Base-by-base conservation (phyloP, 257 asterid genomes). In the Nicotiana tabacum region DNA sequence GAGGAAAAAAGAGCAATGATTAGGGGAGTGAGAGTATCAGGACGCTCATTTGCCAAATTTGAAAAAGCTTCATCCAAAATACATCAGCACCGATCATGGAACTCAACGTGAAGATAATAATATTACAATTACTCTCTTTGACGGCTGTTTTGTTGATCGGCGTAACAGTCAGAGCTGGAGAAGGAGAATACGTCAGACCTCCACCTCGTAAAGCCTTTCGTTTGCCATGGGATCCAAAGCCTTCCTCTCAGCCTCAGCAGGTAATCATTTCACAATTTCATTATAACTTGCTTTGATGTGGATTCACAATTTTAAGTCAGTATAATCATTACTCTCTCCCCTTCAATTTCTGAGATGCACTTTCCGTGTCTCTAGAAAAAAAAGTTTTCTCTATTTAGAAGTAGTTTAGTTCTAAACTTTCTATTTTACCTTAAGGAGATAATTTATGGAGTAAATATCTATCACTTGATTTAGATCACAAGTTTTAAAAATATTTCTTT, bases 181-280 rank as follows among this genome's bases (percentile, higher is more conserved):
- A 88, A 15, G 87, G 83, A 1, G 92, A 93, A 33, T 94, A 94
- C 62, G 84, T 90, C 29, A 80, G 98, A 55, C 97, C 97, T 9
- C 92, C 88, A 58, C 95, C 97, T 33, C 94, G 97, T 65, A 85
- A 89, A 81, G 82, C 85, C 24, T 88, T 95, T 24, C 87, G 84
- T 68, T 89, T 92, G 56, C 92, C 95, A 3, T 84, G 89, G 95
- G 29, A 65, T 70, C 84, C 83, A 35, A 85, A 87, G 65, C 83
- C 90, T 68, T 84, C 93, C 37, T 83, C 94, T 43, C 86, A 82
- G 29, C 96, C 97, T 84, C 89, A 90, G 33, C 98, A 95, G 97
- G 97, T 93, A 29, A 12, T 9, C 7, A n/a, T 8, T n/a, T 64
- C 58, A 55, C 13, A 4, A 4, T 7, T 58, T 61, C 74, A 10